phyloP scores from a whole-genome alignment of 2,329 filamentous ascomycete species.

The Epichloe elymi region DNA sequence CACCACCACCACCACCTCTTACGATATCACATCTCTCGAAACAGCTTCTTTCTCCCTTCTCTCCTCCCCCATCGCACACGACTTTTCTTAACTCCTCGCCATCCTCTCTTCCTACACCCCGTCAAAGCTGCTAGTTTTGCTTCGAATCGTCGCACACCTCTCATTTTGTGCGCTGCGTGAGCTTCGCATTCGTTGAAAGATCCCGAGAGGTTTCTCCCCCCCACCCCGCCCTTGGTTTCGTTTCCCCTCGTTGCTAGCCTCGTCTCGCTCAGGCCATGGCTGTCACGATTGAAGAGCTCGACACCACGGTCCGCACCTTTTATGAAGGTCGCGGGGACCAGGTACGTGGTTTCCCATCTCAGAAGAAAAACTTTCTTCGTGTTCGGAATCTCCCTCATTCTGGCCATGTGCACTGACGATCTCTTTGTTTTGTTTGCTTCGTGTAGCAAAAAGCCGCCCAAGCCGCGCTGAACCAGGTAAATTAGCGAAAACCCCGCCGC shows the following conservation, averaged over 20 bases:
- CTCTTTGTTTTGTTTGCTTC: constrained; percentile 17
- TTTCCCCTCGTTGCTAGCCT: constrained; percentile 17
- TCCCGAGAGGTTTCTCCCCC: constrained; percentile 9
- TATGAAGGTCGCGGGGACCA: constrained; percentile 93
- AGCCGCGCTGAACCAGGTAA: constrained; percentile 81
- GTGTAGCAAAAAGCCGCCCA: constrained; percentile 90
- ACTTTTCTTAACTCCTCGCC: not conserved
- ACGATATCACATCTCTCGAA: constrained; percentile 1
- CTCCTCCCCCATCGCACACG: constrained; percentile 5
- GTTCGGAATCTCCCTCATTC: not conserved
- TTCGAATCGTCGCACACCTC: constrained; percentile 12
- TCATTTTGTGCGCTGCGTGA: constrained; percentile 14
- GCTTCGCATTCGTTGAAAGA: constrained; percentile 8
- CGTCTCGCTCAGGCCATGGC: constrained; percentile 37
- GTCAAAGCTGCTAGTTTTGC: constrained; percentile 2
- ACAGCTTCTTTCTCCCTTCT: constrained; percentile 5
- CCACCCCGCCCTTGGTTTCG: constrained; percentile 16
- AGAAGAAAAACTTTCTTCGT: not conserved
- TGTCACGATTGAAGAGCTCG: constrained; percentile 80
- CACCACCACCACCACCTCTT: not conserved
- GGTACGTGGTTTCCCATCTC: constrained; percentile 39
- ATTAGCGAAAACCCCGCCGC: not conserved
- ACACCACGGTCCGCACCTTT: constrained; percentile 85
- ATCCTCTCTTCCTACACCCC: not conserved
- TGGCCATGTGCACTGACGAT: constrained; percentile 21